Conservation (phyloP, 129 eudicot species). For the Artemisia tridentata region DNA sequence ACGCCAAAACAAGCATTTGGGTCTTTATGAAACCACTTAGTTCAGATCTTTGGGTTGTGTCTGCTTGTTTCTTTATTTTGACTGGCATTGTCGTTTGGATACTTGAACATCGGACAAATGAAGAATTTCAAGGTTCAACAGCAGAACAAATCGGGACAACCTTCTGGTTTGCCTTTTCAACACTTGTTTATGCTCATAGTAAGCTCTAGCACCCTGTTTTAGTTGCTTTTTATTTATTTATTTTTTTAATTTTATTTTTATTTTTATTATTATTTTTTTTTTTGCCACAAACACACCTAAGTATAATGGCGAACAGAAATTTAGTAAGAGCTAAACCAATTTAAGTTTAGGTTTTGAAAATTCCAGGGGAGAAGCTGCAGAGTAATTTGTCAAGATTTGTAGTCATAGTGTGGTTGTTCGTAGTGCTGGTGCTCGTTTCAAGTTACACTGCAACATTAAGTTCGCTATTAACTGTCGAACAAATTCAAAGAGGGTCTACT, state of each 20-base stretch:
- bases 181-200: constrained; percentile 41
- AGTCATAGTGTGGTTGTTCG: constrained; percentile 44
- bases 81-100: constrained; percentile 41
- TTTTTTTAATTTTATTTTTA: too few species aligned
- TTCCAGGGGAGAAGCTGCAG: constrained; percentile 38
- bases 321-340: too few species aligned
- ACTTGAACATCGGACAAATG: constrained; percentile 31
- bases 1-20: constrained; percentile 29
- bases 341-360: neutral
- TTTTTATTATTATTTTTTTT: too few species aligned
- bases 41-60: constrained; percentile 35
- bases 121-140: constrained; percentile 33
- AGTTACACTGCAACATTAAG: constrained; percentile 63
- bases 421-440: constrained; percentile 46
- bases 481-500: constrained; percentile 27
- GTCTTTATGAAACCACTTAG: constrained; percentile 44
- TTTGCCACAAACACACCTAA: too few species aligned
- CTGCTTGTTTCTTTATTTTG: constrained; percentile 27
- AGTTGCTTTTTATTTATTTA: too few species aligned
- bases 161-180: constrained; percentile 42
- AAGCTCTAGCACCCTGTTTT: constrained; percentile 4
- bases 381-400: constrained; percentile 45
- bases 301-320: too few species aligned
- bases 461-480: constrained; percentile 51
- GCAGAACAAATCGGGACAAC: constrained; percentile 34